Percentiles rank a stretch among this genome's conserved stretches.
Conservation (phyloP, 805 yeast genomes). For the Kluyveromyces siamensis region DNA sequence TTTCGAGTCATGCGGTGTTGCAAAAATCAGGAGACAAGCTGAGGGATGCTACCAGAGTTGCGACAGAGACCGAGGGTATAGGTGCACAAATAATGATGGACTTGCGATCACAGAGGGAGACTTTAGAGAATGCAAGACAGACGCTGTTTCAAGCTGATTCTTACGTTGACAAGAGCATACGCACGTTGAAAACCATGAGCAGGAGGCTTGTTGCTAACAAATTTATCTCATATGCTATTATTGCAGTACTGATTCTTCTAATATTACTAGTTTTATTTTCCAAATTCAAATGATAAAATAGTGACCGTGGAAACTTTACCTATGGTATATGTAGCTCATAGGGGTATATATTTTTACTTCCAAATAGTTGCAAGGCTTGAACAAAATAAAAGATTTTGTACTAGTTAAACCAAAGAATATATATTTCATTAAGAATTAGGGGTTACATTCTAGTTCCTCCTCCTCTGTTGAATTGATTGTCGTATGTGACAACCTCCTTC, state of each 20-base stretch:
- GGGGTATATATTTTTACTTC: background rate
- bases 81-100: slow-evolving; percentile 89
- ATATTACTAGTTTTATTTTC: slow-evolving; percentile 77
- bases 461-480: slow-evolving; percentile 1
- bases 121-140: slow-evolving; percentile 75
- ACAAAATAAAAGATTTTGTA: no score
- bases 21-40: slow-evolving; percentile 78
- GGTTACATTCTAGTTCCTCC: slow-evolving; percentile 4
- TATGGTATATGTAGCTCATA: background rate
- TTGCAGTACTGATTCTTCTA: slow-evolving; percentile 73
- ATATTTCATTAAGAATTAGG: background rate
- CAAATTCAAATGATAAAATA: slow-evolving; percentile 49
- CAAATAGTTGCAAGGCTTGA: no score
- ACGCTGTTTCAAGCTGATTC: slow-evolving; percentile 85
- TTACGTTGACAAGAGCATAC: slow-evolving; percentile 81
- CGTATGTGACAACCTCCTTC: slow-evolving; percentile 1
- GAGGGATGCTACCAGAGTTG: slow-evolving; percentile 80
- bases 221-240: slow-evolving; percentile 82
- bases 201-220: slow-evolving; percentile 88
- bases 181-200: slow-evolving; percentile 85
- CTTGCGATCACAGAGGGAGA: slow-evolving; percentile 88
- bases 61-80: slow-evolving; percentile 82
- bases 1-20: slow-evolving; percentile 68
- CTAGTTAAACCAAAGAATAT: no score
- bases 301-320: background rate